Conservation (phyloP, 805 yeast genomes). For the Sugiyamaella chiloensis region DNA sequence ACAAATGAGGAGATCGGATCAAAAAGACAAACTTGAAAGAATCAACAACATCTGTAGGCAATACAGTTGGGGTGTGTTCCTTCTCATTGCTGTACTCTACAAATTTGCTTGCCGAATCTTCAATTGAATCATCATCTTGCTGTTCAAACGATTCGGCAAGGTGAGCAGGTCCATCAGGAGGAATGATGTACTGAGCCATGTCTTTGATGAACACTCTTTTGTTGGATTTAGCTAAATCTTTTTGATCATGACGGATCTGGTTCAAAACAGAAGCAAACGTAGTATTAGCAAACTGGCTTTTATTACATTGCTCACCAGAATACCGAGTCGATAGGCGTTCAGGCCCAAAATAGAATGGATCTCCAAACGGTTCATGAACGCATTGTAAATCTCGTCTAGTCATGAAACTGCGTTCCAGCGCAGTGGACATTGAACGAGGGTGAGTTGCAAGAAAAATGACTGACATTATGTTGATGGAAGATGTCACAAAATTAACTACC, state of each 20-base stretch:
- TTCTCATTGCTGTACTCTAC: background rate
- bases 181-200: conserved; percentile 30
- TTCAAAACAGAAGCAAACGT: conserved; percentile 21
- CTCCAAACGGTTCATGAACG: conserved; percentile 30
- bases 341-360: conserved; percentile 29
- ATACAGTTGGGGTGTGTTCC: conserved; percentile 22
- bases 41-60: conserved; percentile 20
- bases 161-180: conserved; percentile 17
- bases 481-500: too few species aligned
- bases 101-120: background rate
- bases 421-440: conserved; percentile 29
- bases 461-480: conserved; percentile 11
- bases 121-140: background rate
- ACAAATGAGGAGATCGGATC: conserved; percentile 27
- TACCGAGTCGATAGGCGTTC: conserved; percentile 25
- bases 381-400: conserved; percentile 22
- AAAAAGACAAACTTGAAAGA: conserved; percentile 23
- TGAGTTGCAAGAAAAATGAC: conserved; percentile 26
- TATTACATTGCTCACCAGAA: conserved; percentile 14
- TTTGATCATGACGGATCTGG: conserved; percentile 9
- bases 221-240: conserved; percentile 1
- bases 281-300: conserved; percentile 13
- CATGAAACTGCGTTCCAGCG: conserved; percentile 27
- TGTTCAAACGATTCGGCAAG: conserved; percentile 15
- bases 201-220: conserved; percentile 26